Percentiles rank a stretch among this genome's conserved stretches.
Evolutionary conservation across 805 yeast species (phyloP).

Genomic region (Brettanomyces custersianus): DNA sequence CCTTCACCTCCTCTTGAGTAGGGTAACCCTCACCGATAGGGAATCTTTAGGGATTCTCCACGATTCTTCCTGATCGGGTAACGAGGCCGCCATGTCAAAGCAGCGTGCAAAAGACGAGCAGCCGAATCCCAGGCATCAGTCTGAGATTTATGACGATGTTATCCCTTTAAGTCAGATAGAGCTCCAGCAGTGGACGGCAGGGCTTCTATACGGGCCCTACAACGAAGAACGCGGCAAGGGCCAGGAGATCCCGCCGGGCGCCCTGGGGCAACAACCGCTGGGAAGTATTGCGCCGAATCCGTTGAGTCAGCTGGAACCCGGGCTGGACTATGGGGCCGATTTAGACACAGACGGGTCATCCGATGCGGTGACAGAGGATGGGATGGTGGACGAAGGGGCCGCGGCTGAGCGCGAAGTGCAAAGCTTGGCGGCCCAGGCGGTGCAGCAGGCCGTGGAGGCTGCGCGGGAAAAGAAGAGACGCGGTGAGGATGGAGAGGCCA

Average conservation of each 20-base stretch:
- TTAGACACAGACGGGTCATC: neutral
- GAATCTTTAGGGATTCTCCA: too few species aligned
- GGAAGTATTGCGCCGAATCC: neutral
- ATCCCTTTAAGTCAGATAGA: conserved; percentile 37
- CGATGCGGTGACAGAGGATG: conserved; percentile 22
- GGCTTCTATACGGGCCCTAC: conserved; percentile 36
- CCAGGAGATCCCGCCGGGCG: neutral
- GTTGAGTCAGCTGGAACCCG: neutral
- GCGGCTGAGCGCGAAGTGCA: conserved; percentile 18
- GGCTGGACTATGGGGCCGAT: neutral
- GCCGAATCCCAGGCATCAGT: too few species aligned
- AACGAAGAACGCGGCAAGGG: conserved; percentile 13
- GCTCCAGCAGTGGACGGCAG: conserved; percentile 46
- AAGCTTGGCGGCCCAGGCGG: conserved; percentile 25
- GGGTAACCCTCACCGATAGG: too few species aligned
- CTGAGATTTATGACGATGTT: too few species aligned
- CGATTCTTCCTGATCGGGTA: too few species aligned
- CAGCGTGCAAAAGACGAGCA: conserved; percentile 31
- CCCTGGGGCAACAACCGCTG: neutral
- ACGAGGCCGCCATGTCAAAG: conserved; percentile 16
- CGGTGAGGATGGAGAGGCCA: neutral
- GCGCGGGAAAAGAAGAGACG: conserved; percentile 9
- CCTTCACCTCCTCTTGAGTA: too few species aligned
- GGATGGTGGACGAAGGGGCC: conserved; percentile 8
- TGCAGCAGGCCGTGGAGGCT: conserved; percentile 10